These are phyloP conservation scores for Ophiostoma novo-ulmi DNA, from an alignment of 2,329 filamentous ascomycete species.

Conservation along the genomic window DNA sequence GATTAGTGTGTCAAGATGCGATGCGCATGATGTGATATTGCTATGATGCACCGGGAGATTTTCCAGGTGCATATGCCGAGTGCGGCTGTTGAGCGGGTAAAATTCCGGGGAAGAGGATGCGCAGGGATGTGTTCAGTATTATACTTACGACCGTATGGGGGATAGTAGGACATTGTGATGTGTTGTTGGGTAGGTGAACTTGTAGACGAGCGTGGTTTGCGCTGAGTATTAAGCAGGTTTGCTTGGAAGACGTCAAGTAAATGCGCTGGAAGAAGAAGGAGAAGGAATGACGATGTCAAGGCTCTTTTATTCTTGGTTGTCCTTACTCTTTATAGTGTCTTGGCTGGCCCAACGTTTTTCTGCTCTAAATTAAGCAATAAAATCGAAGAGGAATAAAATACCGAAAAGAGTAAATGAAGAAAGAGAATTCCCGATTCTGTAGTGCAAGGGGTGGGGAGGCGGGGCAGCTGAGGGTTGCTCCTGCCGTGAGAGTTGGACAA, in stretches of 20 bases:
- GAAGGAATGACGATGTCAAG: neutral
- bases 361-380: slow-evolving; percentile 2
- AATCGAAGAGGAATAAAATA: neutral
- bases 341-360: slow-evolving; percentile 1
- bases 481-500: neutral
- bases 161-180: slow-evolving; percentile 37
- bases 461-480: slow-evolving; percentile 12
- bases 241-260: neutral
- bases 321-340: neutral
- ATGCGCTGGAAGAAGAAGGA: neutral
- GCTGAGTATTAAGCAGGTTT: neutral
- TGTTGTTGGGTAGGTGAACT: neutral
- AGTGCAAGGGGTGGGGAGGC: slow-evolving; percentile 8
- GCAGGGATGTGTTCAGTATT: neutral
- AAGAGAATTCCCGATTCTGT: neutral
- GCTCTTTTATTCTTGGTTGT: neutral
- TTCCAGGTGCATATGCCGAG: neutral
- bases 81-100: neutral
- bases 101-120: neutral
- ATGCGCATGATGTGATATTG: neutral
- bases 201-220: neutral
- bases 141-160: slow-evolving; percentile 37
- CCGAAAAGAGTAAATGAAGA: neutral
- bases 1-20: neutral
- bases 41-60: neutral